Conservation (phyloP, 257 asterid genomes). For the Fraxinus anomala region DNA sequence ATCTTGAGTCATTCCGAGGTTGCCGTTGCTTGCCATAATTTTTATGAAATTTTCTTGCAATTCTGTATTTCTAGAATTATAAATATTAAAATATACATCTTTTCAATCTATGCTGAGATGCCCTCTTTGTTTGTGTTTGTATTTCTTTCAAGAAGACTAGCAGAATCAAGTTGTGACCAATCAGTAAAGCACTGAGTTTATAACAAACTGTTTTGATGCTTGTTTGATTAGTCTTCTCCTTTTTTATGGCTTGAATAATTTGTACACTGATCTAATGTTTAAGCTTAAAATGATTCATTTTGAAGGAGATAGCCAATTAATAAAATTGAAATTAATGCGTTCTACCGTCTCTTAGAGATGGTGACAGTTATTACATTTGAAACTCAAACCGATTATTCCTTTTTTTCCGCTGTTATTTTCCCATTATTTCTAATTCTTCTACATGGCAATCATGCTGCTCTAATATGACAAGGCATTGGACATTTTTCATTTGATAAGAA, state of each 20-base stretch:
- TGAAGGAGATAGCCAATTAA: not conserved
- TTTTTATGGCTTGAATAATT: not conserved
- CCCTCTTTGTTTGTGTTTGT: not conserved
- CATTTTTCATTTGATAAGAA: not conserved
- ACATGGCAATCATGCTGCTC: not conserved
- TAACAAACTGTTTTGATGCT: not conserved
- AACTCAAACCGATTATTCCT: not conserved
- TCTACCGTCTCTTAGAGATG: not conserved
- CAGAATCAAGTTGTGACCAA: not conserved
- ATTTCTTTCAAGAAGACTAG: not conserved
- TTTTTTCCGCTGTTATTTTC: not conserved
- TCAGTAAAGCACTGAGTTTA: not conserved
- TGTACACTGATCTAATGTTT: not conserved
- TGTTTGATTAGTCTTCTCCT: not conserved
- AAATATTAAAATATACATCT: not conserved
- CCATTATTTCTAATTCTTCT: not conserved
- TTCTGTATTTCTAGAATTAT: not conserved
- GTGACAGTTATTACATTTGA: not conserved
- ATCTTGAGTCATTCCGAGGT: constrained; percentile 91
- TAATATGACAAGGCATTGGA: not conserved
- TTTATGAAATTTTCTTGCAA: not conserved
- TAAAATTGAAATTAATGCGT: not conserved
- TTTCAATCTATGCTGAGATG: not conserved
- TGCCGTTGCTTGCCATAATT: constrained; percentile 33
- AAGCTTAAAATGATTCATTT: not conserved